Base-by-base conservation (phyloP, 352 stramenopile genomes). In the Phytophthora gonapodyides region DNA sequence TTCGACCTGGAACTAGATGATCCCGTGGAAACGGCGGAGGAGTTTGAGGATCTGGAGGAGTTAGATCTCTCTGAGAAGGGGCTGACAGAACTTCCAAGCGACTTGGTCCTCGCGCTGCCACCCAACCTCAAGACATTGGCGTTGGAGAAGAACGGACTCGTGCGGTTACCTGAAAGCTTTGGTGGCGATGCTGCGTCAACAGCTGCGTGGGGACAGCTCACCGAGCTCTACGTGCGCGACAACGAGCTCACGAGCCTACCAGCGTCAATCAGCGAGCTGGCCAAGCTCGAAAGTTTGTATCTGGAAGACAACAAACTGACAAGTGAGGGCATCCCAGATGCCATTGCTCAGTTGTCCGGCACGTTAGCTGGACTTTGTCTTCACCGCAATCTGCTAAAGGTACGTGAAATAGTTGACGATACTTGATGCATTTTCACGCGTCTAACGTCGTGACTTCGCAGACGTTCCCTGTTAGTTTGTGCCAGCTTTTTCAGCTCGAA, bases 271-370 rank as follows among this genome's bases (percentile, higher is more conserved):
- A 67, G 77, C 11, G 56, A 87, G 6, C 67, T 93, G 0, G 50
- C 66, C 7, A 72, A 85, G 17, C 76, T 96, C 17, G 86, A 97
- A 67, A 89, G 76, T 49, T 33, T 97, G 12, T 96, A 94, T 27
- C 65, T 96, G 27, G 88, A 97, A 75, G 86, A 94, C 60, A 97
- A 97, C 51, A 69, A 84, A 33, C 55, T 96, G 42, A 89, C 80
- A 16, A 67, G 58, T 8, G 67, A 76, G 3, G 78, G 84, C 6
- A 80, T 97, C 52, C 86, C 86, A 0, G 53, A 77, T 15, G 58
- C 61, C 15, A 73, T 97, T 34, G 67, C 60, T 2, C 58, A 73
- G 7, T 71, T 94, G 1, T 61, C 69, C 5, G 40, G 59, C n/a
- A 75, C 34, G 4, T 44, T 97, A 13, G 69, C 76, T 7, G 86